A percentile compares a stretch with the other conserved stretches of the same genome.
phyloP scores from a whole-genome alignment of 345 rosid genomes.

The Eucalyptus cloeziana region DNA sequence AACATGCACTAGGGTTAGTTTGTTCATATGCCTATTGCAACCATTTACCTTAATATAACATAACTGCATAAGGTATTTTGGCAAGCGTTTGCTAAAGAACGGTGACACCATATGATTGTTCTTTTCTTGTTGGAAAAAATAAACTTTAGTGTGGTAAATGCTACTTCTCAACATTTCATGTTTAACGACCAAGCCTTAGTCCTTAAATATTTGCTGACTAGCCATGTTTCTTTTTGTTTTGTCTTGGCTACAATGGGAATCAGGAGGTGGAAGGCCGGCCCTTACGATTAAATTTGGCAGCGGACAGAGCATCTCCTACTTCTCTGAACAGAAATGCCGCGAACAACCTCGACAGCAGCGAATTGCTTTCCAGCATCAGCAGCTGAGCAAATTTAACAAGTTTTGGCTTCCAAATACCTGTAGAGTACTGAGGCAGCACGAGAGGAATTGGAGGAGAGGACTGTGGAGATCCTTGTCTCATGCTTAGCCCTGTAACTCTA shows the following conservation, averaged over 20 bases:
- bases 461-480: background rate
- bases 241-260: background rate
- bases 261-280: conserved; percentile 95
- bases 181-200: background rate
- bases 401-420: background rate
- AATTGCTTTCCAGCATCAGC: conserved; percentile 36
- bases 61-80: background rate
- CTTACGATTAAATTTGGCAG: conserved; percentile 58
- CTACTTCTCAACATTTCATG: background rate
- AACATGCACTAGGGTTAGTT: background rate
- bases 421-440: background rate
- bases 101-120: background rate
- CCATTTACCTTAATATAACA: background rate
- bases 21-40: background rate
- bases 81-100: background rate
- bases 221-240: background rate
- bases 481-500: background rate
- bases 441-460: background rate
- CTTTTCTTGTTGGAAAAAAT: background rate
- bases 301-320: conserved; percentile 32
- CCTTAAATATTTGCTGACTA: background rate
- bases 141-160: background rate
- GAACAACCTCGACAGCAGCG: conserved; percentile 24
- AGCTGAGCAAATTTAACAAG: conserved; percentile 3
- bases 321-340: conserved; percentile 2